Evolutionary conservation across 257 asterid species (phyloP).

Genomic region (Catharanthus roseus): DNA sequence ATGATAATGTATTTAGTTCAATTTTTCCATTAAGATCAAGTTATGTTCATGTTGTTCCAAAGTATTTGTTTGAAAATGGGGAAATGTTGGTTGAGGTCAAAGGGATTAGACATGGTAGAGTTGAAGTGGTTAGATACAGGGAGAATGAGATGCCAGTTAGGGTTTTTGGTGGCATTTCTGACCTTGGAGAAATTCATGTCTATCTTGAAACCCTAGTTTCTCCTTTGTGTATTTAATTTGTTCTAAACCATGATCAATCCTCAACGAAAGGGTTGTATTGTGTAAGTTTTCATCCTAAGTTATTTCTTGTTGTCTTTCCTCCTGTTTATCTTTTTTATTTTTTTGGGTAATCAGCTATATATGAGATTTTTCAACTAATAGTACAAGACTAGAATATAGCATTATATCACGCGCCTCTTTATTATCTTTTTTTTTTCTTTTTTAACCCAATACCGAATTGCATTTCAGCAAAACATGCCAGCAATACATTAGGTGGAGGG

Average conservation of each 20-base stretch:
- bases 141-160: not conserved
- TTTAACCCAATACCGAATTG: too few species aligned
- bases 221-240: too few species aligned
- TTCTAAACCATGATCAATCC: too few species aligned
- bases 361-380: too few species aligned
- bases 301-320: not conserved
- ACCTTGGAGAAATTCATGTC: not conserved
- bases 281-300: not conserved
- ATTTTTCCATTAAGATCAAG: not conserved
- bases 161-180: not conserved
- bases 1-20: not conserved
- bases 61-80: not conserved
- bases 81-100: not conserved
- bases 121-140: not conserved
- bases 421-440: too few species aligned
- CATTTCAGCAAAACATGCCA: too few species aligned
- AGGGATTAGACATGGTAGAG: not conserved
- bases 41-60: not conserved
- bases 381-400: too few species aligned
- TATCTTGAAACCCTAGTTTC: constrained; percentile 3
- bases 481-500: too few species aligned
- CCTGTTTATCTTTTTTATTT: too few species aligned
- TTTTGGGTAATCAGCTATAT: too few species aligned
- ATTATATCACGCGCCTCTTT: too few species aligned
- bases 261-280: not conserved